Evolutionary conservation across 164 flowering plant species (phyloP).

Genomic region (Chimonanthus salicifolius): DNA sequence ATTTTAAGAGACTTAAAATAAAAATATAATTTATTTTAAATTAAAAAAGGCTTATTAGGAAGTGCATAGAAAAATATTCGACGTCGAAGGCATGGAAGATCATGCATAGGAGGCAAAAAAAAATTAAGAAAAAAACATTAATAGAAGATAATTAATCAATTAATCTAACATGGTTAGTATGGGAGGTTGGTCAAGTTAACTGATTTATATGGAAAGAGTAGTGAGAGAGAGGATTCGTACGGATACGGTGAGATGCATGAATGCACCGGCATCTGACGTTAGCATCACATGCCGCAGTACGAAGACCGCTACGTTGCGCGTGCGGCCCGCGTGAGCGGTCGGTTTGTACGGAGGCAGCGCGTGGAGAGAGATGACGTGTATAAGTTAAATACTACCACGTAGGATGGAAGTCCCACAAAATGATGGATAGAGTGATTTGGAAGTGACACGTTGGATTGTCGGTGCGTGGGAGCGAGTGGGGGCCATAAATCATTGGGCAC

Average conservation of each 20-base stretch:
- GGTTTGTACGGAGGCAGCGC: constrained; percentile 2
- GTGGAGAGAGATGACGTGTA: background rate
- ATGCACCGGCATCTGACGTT: constrained; percentile 13
- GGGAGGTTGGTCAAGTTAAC: background rate
- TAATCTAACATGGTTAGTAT: too few species aligned
- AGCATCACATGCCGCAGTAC: constrained; percentile 7
- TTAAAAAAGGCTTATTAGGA: too few species aligned
- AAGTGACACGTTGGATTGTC: background rate
- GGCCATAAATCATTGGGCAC: constrained; percentile 12
- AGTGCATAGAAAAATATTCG: too few species aligned
- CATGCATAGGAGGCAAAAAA: too few species aligned
- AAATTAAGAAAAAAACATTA: too few species aligned
- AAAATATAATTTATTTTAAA: too few species aligned
- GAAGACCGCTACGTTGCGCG: constrained; percentile 7
- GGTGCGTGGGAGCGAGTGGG: constrained; percentile 7
- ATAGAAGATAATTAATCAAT: too few species aligned
- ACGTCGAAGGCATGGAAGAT: too few species aligned
- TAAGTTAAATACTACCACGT: background rate
- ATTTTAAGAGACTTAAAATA: too few species aligned
- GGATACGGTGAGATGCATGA: constrained; percentile 5
- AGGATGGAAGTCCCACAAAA: background rate
- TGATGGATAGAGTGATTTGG: background rate
- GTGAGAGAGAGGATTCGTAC: background rate
- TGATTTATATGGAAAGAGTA: constrained; percentile 1
- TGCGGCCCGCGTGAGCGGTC: constrained; percentile 9